Conservation (phyloP, 2,329 filamentous ascomycete species). For the Coniella vitis region DNA sequence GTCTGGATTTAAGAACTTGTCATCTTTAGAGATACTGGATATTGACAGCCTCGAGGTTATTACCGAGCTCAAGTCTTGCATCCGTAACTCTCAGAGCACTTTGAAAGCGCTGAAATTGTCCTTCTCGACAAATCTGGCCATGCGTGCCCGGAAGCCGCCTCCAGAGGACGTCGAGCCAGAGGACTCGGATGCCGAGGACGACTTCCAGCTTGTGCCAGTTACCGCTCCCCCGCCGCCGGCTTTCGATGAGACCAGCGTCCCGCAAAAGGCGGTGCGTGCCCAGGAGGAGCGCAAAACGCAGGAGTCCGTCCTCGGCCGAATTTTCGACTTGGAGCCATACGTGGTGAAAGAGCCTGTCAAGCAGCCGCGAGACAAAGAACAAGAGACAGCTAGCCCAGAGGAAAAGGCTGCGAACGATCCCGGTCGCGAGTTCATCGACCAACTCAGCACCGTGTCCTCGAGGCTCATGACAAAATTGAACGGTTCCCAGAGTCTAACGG, state of each 20-base stretch:
- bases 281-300: constrained; percentile 49
- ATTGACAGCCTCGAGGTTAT: constrained; percentile 53
- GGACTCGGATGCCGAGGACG: constrained; percentile 46
- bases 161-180: constrained; percentile 30
- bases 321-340: constrained; percentile 44
- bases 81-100: constrained; percentile 47
- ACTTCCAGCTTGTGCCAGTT: constrained; percentile 40
- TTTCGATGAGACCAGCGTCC: constrained; percentile 32
- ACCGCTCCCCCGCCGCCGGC: constrained; percentile 17
- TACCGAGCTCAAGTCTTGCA: constrained; percentile 47
- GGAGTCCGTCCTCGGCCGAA: constrained; percentile 44
- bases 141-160: constrained; percentile 36
- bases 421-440: constrained; percentile 27
- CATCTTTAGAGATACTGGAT: constrained; percentile 48
- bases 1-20: constrained; percentile 50
- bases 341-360: constrained; percentile 29
- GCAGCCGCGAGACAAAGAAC: constrained; percentile 17
- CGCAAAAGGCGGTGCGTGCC: constrained; percentile 40
- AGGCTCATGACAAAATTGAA: constrained; percentile 37
- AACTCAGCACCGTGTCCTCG: constrained; percentile 33
- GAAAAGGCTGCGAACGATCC: constrained; percentile 10
- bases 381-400: constrained; percentile 18
- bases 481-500: constrained; percentile 26
- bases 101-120: constrained; percentile 51
- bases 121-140: constrained; percentile 47